Conservation (phyloP, 2,329 filamentous ascomycete genomes). For the Metarhizium rileyi region DNA sequence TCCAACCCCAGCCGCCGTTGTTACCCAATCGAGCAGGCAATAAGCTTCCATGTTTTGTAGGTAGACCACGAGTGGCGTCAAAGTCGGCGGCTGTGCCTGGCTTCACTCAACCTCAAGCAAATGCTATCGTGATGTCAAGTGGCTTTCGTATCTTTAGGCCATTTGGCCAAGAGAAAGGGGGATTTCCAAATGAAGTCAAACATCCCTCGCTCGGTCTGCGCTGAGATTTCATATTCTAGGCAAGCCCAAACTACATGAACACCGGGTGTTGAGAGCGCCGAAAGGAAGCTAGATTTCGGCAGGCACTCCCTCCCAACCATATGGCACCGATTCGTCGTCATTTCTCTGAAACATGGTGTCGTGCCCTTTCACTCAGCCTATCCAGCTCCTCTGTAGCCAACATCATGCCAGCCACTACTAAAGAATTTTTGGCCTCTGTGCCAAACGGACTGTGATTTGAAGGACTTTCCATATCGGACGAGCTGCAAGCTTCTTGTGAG, state of each 20-base stretch:
- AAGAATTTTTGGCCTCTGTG: slow-evolving; percentile 14
- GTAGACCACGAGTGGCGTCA: not conserved
- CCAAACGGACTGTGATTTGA: slow-evolving; percentile 12
- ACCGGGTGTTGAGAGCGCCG: not conserved
- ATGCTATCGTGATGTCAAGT: not conserved
- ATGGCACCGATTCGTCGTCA: too few species aligned
- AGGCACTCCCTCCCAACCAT: too few species aligned
- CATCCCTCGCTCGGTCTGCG: not conserved
- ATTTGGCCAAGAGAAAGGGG: not conserved
- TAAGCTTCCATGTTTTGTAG: too few species aligned
- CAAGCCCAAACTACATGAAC: not conserved
- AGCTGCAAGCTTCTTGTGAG: slow-evolving; percentile 15
- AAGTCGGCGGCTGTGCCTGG: not conserved
- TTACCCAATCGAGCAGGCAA: slow-evolving; percentile 5
- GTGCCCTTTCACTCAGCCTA: slow-evolving; percentile 19
- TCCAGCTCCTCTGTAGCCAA: slow-evolving; percentile 23
- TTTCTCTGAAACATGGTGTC: slow-evolving; percentile 3
- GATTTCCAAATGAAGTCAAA: too few species aligned
- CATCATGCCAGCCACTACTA: slow-evolving; percentile 18
- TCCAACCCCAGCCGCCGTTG: slow-evolving; percentile 2
- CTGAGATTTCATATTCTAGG: not conserved
- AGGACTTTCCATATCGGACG: slow-evolving; percentile 13
- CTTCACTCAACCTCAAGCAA: not conserved
- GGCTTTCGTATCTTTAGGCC: too few species aligned
- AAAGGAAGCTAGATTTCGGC: slow-evolving; percentile 2